Evolutionary conservation across 768 basidiomycete genomes (phyloP).

Genomic region (Panaeolus cyanescens): DNA sequence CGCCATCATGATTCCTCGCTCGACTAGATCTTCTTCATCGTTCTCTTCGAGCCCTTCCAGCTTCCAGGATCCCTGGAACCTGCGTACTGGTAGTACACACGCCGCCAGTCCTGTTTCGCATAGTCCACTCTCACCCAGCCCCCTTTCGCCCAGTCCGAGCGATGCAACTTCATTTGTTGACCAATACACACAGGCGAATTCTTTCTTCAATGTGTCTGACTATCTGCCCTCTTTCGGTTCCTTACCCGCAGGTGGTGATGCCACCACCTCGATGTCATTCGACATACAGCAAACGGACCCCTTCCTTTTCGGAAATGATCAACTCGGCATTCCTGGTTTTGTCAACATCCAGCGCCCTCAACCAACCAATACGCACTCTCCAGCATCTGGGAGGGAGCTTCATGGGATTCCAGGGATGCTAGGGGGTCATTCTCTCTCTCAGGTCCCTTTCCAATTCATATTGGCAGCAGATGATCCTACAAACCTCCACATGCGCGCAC

Average conservation of each 20-base stretch:
- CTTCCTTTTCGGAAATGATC: slow-evolving; percentile 5
- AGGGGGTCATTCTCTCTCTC: slow-evolving; percentile 40
- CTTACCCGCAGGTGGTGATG: not conserved
- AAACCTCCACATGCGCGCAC: not conserved
- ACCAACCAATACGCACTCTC: not conserved
- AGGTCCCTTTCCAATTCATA: slow-evolving; percentile 30
- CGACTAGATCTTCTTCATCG: slow-evolving; percentile 13
- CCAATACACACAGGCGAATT: slow-evolving; percentile 6
- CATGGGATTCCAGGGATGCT: slow-evolving; percentile 39
- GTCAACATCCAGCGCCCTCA: not conserved
- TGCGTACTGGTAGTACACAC: slow-evolving; percentile 10
- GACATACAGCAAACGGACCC: not conserved
- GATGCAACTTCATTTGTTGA: slow-evolving; percentile 8
- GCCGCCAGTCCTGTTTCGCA: slow-evolving; percentile 12
- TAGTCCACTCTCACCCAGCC: slow-evolving; percentile 11
- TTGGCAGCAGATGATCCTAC: not conserved
- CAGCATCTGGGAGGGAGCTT: slow-evolving; percentile 25
- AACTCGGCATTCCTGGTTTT: slow-evolving; percentile 3
- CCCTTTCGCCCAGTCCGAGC: slow-evolving; percentile 14
- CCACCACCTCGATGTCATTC: not conserved
- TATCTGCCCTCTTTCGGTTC: slow-evolving; percentile 1
- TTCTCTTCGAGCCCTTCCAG: slow-evolving; percentile 22
- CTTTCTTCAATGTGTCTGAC: slow-evolving; percentile 5
- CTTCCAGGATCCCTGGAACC: slow-evolving; percentile 13
- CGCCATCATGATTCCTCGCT: slow-evolving; percentile 17